Evolutionary conservation across 2,329 filamentous ascomycete species (phyloP), one percentile per base, ranked within the genome.

Genomic region (Penicillium corylophilum): DNA sequence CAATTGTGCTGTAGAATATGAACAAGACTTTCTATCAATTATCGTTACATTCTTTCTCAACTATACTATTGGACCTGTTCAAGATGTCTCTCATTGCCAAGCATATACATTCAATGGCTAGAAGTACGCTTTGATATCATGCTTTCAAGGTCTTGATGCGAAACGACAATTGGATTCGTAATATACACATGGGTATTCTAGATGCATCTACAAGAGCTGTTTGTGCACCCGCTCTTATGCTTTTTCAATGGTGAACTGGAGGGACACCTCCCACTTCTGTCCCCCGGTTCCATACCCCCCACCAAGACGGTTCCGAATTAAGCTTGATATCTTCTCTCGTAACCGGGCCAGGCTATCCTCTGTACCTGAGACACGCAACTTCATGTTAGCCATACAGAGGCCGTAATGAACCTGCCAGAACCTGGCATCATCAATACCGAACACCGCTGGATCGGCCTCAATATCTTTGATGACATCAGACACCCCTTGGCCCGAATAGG

Each of bases 381-480:
- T 95, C 60, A 99, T 71, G 68, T 95, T 96, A 8, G 94, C 94
- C 88, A 97, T 95, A 67, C 91, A 95, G 36, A 97, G 79, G 1
- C 93, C 92, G 69, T 97, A 96, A 73, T 99, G 94, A 13, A 96
- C 94, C 76, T 99, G 94, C 94, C 94, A 99, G 72, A 99, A 96
- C 67, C 91, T 86, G 1, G 92, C 93, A 65, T 96, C 92, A 51
- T 96, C 90, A 42, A 99, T 85, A 1, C 82, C 81, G 40, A 82
- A 82, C 23, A 97, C 85, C 49, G 82, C 81, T 1, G 88, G 84
- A 63, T 96, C 91, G 1, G 85, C 81, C 69, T 91, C 87, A 46
- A 99, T 92, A 69, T 95, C 90, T 50, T 83, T 82, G 63, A 96
- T 79, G n/a, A 96, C 86, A 20, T 87, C 85, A 3, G 83, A 79